Evolutionary conservation across 2,329 filamentous ascomycete genomes (phyloP), one percentile per base, ranked within the genome.

Genomic region (Bertia moriformis): DNA sequence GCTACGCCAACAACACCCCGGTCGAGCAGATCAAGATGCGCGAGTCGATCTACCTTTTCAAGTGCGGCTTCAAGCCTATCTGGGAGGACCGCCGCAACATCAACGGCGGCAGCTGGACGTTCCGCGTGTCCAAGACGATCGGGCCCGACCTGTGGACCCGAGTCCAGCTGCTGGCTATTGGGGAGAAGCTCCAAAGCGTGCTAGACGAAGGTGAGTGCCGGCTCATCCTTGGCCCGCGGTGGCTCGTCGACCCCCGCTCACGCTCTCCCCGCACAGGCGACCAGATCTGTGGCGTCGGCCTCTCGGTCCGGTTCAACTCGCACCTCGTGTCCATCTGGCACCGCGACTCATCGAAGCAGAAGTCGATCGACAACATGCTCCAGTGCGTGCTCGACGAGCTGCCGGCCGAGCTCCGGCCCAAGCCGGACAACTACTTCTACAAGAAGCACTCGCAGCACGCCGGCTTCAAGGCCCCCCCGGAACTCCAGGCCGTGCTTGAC

Each of bases 281-380:
- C 55, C 86, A 93, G 55, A 82, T 96, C 49, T 91, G 88, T 55
- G 89, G 89, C 38, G 78, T 95, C 37, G 85, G 83, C 32, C 77
- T 91, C 46, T 87, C 83, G 1, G 83, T 89, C 42, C 80, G 88
- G 50, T 93, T 91, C 69, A 93, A 88, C 62, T 82, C 79, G 19
- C 79, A 89, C 55, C 74, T 94, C 48, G 81, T 95, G 55, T 83
- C 83, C 49, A 74, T 96, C 52, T 96, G 89, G 89, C 91, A 94
- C 62, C 84, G 91, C 45, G 83, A 93, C 52, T 78, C 79, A 17
- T 78, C 76, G 43, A 87, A 91, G 59, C 69, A 84, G 52, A 76
- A 73, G 48, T 91, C 86, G 4, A 73, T 91, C 48, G 77, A 89
- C 53, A 73, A 67, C 45, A 69, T 95, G 43, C 68, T 88, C 38